phyloP scores from a whole-genome alignment of 2,329 filamentous ascomycete genomes.

The Fusarium verrucosum region DNA sequence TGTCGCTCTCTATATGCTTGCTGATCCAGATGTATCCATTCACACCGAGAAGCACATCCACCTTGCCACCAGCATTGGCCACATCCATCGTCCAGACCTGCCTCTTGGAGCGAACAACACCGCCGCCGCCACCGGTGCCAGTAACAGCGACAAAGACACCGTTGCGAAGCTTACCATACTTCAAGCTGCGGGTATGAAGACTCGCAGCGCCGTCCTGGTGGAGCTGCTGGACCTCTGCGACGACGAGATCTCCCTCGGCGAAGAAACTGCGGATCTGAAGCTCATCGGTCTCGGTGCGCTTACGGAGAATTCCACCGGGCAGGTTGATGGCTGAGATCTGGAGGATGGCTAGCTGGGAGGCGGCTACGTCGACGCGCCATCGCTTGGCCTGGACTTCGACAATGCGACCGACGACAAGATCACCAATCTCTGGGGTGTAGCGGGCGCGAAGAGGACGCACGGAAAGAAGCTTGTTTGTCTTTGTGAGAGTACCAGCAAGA shows the following conservation, averaged over 20 bases:
- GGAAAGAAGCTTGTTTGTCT: slow-evolving; percentile 96
- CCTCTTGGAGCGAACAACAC: slow-evolving; percentile 82
- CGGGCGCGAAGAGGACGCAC: slow-evolving; percentile 89
- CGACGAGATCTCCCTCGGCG: slow-evolving; percentile 89
- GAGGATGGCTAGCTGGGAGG: slow-evolving; percentile 83
- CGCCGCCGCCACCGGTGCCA: slow-evolving; percentile 84
- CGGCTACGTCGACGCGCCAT: slow-evolving; percentile 95
- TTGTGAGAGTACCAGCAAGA: slow-evolving; percentile 87
- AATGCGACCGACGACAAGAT: slow-evolving; percentile 92
- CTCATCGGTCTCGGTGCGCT: slow-evolving; percentile 94
- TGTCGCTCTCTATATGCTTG: slow-evolving; percentile 77
- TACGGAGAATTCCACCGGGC: slow-evolving; percentile 89
- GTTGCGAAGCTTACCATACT: slow-evolving; percentile 95
- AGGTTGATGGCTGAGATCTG: slow-evolving; percentile 93
- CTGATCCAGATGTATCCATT: slow-evolving; percentile 98
- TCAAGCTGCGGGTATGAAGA: slow-evolving; percentile 87
- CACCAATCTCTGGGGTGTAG: slow-evolving; percentile 95
- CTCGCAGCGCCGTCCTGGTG: slow-evolving; percentile 86
- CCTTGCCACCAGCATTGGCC: slow-evolving; percentile 65
- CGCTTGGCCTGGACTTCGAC: slow-evolving; percentile 92
- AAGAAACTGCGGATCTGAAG: slow-evolving; percentile 98
- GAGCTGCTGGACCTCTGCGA: slow-evolving; percentile 93
- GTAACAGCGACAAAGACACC: slow-evolving; percentile 86
- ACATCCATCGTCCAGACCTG: slow-evolving; percentile 86
- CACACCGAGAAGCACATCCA: slow-evolving; percentile 90